These are phyloP conservation scores for Arabis hirsuta DNA, from an alignment of 345 rosid genomes.

Conservation along the genomic window DNA sequence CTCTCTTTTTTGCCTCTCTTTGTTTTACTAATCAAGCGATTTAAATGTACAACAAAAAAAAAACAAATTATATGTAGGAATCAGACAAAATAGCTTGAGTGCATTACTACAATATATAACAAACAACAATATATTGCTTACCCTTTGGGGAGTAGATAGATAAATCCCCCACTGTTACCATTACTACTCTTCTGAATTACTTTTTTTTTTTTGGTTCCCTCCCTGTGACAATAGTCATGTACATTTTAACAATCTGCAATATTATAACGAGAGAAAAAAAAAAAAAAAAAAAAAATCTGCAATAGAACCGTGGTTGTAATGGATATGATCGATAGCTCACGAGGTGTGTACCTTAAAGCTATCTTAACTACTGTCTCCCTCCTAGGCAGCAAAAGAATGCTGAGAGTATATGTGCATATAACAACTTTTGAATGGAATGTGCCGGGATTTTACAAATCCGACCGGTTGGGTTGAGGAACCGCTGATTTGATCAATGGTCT, in stretches of 20 bases:
- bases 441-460: slow-evolving; percentile 54
- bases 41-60: slow-evolving; percentile 24
- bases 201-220: not conserved
- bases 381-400: slow-evolving; percentile 60
- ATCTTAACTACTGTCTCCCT: slow-evolving; percentile 49
- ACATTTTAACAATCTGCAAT: slow-evolving; percentile 37
- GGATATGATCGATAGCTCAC: slow-evolving; percentile 17
- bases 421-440: not conserved
- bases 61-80: not conserved
- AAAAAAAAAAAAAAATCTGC: not conserved
- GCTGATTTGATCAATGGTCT: slow-evolving; percentile 72
- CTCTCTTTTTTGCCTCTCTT: not conserved
- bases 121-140: slow-evolving; percentile 36
- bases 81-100: slow-evolving; percentile 21
- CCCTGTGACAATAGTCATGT: slow-evolving; percentile 42
- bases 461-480: slow-evolving; percentile 58
- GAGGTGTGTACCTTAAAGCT: slow-evolving; percentile 51
- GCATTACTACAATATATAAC: slow-evolving; percentile 17
- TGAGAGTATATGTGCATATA: slow-evolving; percentile 57
- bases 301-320: not conserved
- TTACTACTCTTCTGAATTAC: slow-evolving; percentile 28
- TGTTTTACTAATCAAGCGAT: slow-evolving; percentile 1
- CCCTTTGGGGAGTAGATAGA: slow-evolving; percentile 34
- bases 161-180: slow-evolving; percentile 28
- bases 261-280: not conserved